These are phyloP conservation scores for Paxillus ammoniavirescens DNA, from an alignment of 768 basidiomycete species.

Conservation along the genomic window DNA sequence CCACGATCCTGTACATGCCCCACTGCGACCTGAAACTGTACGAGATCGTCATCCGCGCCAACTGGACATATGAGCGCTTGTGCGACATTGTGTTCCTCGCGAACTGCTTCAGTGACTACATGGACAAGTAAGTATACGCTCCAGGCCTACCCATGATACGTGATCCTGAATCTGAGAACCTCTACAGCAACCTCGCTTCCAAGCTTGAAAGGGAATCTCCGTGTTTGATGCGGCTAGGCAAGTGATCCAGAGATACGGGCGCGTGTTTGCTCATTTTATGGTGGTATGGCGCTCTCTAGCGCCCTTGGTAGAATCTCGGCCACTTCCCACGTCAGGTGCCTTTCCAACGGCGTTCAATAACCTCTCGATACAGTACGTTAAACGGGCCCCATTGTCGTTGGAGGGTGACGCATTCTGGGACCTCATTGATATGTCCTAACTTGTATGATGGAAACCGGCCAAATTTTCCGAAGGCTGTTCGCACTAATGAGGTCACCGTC, in stretches of 20 bases:
- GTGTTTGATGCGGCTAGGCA: slow-evolving; percentile 53
- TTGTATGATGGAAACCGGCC: background rate
- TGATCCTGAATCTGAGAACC: slow-evolving; percentile 7
- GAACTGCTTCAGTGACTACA: slow-evolving; percentile 65
- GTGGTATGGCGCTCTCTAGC: slow-evolving; percentile 35
- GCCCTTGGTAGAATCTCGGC: slow-evolving; percentile 43
- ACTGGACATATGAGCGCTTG: slow-evolving; percentile 52
- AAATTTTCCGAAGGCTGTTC: background rate
- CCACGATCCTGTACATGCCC: slow-evolving; percentile 75
- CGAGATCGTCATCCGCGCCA: slow-evolving; percentile 59
- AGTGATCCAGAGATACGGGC: slow-evolving; percentile 15
- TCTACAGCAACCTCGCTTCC: slow-evolving; percentile 49
- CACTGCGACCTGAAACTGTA: slow-evolving; percentile 75
- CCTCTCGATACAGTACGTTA: slow-evolving; percentile 55
- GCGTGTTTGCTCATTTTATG: slow-evolving; percentile 9
- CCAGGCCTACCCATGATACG: background rate
- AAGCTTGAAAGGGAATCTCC: slow-evolving; percentile 52
- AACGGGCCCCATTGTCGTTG: slow-evolving; percentile 15
- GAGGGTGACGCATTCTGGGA: slow-evolving; percentile 28
- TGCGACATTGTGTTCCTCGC: slow-evolving; percentile 55
- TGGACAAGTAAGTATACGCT: slow-evolving; percentile 51
- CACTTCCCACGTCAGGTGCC: slow-evolving; percentile 47
- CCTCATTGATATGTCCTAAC: slow-evolving; percentile 5
- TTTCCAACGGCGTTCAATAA: slow-evolving; percentile 70
- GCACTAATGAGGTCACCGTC: background rate